Base-by-base conservation (phyloP, 2,329 filamentous ascomycete genomes). In the Trichophyton mentagrophytes region DNA sequence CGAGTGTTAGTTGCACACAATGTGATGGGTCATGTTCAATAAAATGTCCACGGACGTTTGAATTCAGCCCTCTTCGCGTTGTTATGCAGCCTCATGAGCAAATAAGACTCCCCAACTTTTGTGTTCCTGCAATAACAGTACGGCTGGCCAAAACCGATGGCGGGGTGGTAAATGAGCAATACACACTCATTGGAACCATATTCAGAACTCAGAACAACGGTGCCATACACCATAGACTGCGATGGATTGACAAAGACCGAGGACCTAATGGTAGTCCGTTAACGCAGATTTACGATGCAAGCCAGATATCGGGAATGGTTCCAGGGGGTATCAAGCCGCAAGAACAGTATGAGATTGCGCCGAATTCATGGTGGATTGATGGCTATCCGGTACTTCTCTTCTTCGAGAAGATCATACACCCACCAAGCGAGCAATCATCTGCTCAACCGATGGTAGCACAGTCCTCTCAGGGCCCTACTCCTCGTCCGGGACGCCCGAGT, bases 151-250 rank as follows among this genome's bases (percentile, higher is more conserved):
- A 70, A 57, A 11, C 40, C 1, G 25, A 65, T 0, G 66, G 65
- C 0, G n/a, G 61, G 3, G 27, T 61, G 9, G 57, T 65, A 8
- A 58, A 55, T 1, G 72, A 68, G 5, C 61, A 60, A 0, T 75
- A 75, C 61, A 69, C 71, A 38, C 75, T 72, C 72, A 61, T 75
- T 13, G 73, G 73, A 0, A 72, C 73, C 1, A 68, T 74, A 13
- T 75, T 75, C 2, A 38, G 65, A 3, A 8, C n/a, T 11, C 5
- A 7, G 3, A 17, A 20, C n/a, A 13, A 27, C 3, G 4, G 36
- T 13, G 1, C 2, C 3, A 22, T 57, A 13, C 58, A 61, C 25
- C 67, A 66, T 22, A 68, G 68, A 3, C 64, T 74, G 6, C 71
- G 66, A 57, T 74, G 72, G 72, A 67, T 61, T 3, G 70, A 73